Evolutionary conservation across 495 filamentous ascomycete species (phyloP).

Genomic region (Aspergillus nidulans): DNA sequence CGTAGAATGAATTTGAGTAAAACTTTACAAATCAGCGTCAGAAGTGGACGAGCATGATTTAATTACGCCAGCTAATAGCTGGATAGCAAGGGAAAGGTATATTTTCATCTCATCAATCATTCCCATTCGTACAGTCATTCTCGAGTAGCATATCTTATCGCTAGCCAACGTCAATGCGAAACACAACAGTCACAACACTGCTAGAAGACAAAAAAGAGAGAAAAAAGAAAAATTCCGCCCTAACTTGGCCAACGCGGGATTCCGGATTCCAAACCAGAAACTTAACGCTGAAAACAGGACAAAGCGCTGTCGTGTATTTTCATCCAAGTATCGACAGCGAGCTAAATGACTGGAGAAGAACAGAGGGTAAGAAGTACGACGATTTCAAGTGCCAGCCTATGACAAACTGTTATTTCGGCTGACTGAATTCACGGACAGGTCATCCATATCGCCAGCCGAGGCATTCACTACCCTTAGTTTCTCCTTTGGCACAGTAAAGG

Average conservation of each 20-base stretch:
- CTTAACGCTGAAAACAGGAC: background rate
- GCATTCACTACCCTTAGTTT: slow-evolving; percentile 81
- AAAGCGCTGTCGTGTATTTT: background rate
- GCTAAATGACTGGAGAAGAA: background rate
- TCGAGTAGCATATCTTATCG: background rate
- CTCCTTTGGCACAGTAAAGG: slow-evolving; percentile 88
- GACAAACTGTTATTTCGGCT: slow-evolving; percentile 22
- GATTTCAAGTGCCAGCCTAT: slow-evolving; percentile 4
- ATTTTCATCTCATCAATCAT: slow-evolving; percentile 7
- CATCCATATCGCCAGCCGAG: slow-evolving; percentile 32
- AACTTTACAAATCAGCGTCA: background rate
- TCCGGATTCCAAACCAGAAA: background rate
- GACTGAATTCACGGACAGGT: slow-evolving; percentile 27
- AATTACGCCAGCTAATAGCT: background rate
- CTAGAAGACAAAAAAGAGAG: background rate
- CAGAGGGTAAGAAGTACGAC: background rate
- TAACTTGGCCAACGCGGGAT: background rate
- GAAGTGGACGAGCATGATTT: background rate
- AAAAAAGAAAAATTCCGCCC: background rate
- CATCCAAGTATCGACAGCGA: background rate
- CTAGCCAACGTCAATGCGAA: background rate
- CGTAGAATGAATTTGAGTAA: slow-evolving; percentile 6
- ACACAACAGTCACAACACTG: slow-evolving; percentile 4
- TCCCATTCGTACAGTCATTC: slow-evolving; percentile 8
- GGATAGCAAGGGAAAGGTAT: background rate